A percentile compares a stretch with the other conserved stretches of the same genome.
Evolutionary conservation across 345 rosid genomes (phyloP).

Genomic region (Passiflora organensis): DNA sequence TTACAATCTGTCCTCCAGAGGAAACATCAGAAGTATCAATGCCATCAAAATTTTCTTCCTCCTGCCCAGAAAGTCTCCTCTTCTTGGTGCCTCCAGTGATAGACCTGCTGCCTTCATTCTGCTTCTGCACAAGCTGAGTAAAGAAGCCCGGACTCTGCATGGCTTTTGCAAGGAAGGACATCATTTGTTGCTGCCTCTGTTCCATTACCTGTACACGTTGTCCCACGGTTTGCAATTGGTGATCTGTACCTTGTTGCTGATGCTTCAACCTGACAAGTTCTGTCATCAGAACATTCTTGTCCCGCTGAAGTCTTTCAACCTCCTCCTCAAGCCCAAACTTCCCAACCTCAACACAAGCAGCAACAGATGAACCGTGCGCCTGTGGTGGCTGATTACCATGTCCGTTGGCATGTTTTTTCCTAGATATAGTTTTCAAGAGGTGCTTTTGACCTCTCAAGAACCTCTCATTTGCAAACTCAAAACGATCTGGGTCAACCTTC

Average conservation of each 20-base stretch:
- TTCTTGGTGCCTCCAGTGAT: constrained; percentile 27
- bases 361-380: constrained; percentile 57
- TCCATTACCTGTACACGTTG: constrained; percentile 96
- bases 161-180: constrained; percentile 95
- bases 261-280: constrained; percentile 86
- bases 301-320: constrained; percentile 91
- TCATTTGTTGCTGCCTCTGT: constrained; percentile 92
- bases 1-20: constrained; percentile 21
- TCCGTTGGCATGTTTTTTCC: constrained; percentile 71
- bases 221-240: constrained; percentile 73
- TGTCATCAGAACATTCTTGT: constrained; percentile 95
- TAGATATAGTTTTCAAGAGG: constrained; percentile 55
- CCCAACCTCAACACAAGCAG: constrained; percentile 91
- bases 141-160: constrained; percentile 92
- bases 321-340: constrained; percentile 94
- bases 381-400: constrained; percentile 57
- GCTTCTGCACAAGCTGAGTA: constrained; percentile 90
- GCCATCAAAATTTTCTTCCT: constrained; percentile 13
- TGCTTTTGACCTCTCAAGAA: constrained; percentile 87
- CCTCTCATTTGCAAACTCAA: constrained; percentile 93
- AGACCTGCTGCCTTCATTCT: constrained; percentile 65
- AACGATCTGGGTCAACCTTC: constrained; percentile 88
- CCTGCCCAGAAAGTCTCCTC: constrained; percentile 26
- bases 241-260: constrained; percentile 86
- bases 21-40: neutral